These are phyloP conservation scores for Taphrina populina DNA, from an alignment of 1,139 yeast genomes.

Conservation along the genomic window DNA sequence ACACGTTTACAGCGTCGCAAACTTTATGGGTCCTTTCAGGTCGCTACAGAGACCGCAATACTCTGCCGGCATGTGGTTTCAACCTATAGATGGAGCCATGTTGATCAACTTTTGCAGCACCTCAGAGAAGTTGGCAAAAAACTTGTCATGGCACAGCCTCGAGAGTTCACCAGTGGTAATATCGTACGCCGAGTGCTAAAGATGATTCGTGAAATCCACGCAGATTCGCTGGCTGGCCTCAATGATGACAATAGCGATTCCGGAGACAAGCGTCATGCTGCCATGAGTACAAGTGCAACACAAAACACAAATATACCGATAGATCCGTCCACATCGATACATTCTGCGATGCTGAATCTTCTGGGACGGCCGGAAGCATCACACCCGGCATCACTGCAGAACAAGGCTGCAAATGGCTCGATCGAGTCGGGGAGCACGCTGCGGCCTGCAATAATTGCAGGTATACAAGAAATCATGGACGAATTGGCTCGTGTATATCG, in stretches of 20 bases:
- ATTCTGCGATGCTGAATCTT: conserved; percentile 35
- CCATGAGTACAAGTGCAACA: neutral
- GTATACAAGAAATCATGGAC: conserved; percentile 87
- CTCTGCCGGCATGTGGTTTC: conserved; percentile 84
- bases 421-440: conserved; percentile 43
- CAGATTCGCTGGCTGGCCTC: conserved; percentile 46
- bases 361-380: conserved; percentile 31
- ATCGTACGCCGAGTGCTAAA: conserved; percentile 87
- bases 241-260: too few species aligned
- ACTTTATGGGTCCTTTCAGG: conserved; percentile 66
- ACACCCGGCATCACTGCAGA: neutral
- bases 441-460: conserved; percentile 87
- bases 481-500: conserved; percentile 89
- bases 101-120: conserved; percentile 67
- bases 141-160: conserved; percentile 49
- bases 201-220: conserved; percentile 81
- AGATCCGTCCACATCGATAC: conserved; percentile 27
- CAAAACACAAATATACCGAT: conserved; percentile 2
- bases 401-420: neutral
- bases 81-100: conserved; percentile 80
- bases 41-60: conserved; percentile 85
- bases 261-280: conserved; percentile 1
- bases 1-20: conserved; percentile 60
- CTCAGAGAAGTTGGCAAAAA: conserved; percentile 54
- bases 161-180: conserved; percentile 83